phyloP scores from a whole-genome alignment of 495 filamentous ascomycete genomes.

The Monascus purpureus region DNA sequence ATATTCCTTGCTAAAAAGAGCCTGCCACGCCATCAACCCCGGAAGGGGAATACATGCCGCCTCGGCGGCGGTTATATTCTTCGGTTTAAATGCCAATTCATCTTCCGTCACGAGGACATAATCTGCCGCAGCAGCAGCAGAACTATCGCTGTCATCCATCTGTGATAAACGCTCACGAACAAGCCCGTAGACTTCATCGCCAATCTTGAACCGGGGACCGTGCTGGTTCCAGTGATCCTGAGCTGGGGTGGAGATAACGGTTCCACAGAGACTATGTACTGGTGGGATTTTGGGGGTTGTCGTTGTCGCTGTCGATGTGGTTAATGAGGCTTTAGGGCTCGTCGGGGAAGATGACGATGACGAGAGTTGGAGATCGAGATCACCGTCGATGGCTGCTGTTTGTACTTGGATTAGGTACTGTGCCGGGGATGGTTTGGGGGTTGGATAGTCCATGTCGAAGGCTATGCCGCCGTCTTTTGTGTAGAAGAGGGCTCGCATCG shows the following conservation, averaged over 20 bases:
- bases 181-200: slow-evolving; percentile 39
- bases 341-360: slow-evolving; percentile 31
- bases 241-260: slow-evolving; percentile 32
- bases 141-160: not conserved
- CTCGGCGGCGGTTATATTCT: slow-evolving; percentile 30
- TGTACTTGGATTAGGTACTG: slow-evolving; percentile 48
- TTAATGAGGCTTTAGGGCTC: slow-evolving; percentile 33
- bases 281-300: slow-evolving; percentile 30
- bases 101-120: slow-evolving; percentile 35
- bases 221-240: slow-evolving; percentile 20
- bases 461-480: slow-evolving; percentile 5
- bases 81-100: slow-evolving; percentile 37
- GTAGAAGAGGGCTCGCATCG: slow-evolving; percentile 29
- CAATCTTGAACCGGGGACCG: slow-evolving; percentile 31
- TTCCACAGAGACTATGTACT: slow-evolving; percentile 42
- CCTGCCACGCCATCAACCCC: slow-evolving; percentile 43
- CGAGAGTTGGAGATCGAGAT: not conserved
- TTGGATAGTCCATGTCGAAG: slow-evolving; percentile 24
- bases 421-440: slow-evolving; percentile 19
- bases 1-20: slow-evolving; percentile 36
- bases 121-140: slow-evolving; percentile 37
- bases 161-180: slow-evolving; percentile 19
- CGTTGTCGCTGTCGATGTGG: not conserved
- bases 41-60: slow-evolving; percentile 39
- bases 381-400: slow-evolving; percentile 22